Percentiles rank a stretch among this genome's conserved stretches.
Conservation (phyloP, 345 rosid species). For the Syzygium jambos region DNA sequence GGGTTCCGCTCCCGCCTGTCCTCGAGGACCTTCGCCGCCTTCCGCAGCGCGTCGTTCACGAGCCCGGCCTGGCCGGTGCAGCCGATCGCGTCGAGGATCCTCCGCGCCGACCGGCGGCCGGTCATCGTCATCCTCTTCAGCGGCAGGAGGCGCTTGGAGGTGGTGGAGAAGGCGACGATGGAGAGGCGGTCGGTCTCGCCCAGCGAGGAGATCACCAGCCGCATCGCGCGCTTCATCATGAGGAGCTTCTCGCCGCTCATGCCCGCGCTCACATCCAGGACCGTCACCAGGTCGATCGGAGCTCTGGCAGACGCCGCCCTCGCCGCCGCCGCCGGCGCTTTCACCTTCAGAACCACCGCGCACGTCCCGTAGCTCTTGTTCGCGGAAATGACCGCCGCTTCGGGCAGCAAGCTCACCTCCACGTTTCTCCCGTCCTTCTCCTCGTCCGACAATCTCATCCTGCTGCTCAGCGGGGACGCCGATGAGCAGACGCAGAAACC, state of each 20-base stretch:
- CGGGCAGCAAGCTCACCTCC: conserved; percentile 46
- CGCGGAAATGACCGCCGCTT: conserved; percentile 53
- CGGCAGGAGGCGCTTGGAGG: conserved; percentile 62
- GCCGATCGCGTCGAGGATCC: conserved; percentile 54
- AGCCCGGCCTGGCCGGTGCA: conserved; percentile 48
- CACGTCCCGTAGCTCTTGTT: conserved; percentile 47
- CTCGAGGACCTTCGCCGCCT: conserved; percentile 77
- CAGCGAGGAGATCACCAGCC: conserved; percentile 45
- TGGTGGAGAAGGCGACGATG: conserved; percentile 62
- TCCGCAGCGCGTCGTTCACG: conserved; percentile 69
- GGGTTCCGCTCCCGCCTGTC: conserved; percentile 82
- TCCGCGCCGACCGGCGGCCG: conserved; percentile 62
- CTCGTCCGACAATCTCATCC: not conserved
- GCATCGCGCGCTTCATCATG: conserved; percentile 59
- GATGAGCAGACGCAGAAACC: conserved; percentile 37
- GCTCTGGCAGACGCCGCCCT: conserved; percentile 24
- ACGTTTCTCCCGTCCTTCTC: conserved; percentile 16
- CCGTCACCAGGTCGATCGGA: conserved; percentile 66
- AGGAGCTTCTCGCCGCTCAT: conserved; percentile 34
- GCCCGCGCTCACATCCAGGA: conserved; percentile 56
- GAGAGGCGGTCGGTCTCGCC: conserved; percentile 65
- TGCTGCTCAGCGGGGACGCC: not conserved
- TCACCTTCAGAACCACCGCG: conserved; percentile 50
- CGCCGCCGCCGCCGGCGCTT: conserved; percentile 36
- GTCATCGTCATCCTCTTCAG: conserved; percentile 57